Percentiles rank a stretch among this genome's conserved stretches.
These are phyloP conservation scores for Eucalyptus rudis DNA, from an alignment of 345 rosid species.

Conservation along the genomic window DNA sequence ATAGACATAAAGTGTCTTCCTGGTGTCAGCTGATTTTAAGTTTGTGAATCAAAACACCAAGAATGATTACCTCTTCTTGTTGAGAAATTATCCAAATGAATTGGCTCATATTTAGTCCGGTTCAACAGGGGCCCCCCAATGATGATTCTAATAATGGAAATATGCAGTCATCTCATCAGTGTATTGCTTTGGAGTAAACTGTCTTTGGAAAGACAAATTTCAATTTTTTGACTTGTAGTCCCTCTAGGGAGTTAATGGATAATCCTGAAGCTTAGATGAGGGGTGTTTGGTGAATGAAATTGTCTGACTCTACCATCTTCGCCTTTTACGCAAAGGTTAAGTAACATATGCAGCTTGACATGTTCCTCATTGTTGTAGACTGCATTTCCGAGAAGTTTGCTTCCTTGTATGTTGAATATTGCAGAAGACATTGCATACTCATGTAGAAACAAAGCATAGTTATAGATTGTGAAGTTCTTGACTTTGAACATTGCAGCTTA, in stretches of 20 bases:
- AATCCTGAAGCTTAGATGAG: not conserved
- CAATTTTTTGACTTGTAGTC: not conserved
- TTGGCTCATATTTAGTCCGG: not conserved
- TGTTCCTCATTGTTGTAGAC: not conserved
- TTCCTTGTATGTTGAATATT: not conserved
- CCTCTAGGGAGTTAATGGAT: not conserved
- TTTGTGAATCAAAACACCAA: not conserved
- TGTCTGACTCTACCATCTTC: not conserved
- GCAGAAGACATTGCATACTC: not conserved
- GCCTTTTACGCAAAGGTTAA: not conserved
- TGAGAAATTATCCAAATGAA: not conserved
- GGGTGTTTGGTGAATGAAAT: not conserved
- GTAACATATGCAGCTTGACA: not conserved
- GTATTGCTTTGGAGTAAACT: not conserved
- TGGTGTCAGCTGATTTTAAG: not conserved
- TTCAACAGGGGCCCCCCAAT: not conserved
- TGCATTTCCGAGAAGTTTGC: not conserved
- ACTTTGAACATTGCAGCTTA: constrained; percentile 32
- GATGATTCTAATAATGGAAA: not conserved
- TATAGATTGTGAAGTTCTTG: not conserved
- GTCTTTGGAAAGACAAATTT: not conserved
- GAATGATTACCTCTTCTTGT: not conserved
- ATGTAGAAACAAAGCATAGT: not conserved
- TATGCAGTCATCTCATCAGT: not conserved
- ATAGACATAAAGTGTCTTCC: not conserved